Base-by-base conservation (phyloP, 768 basidiomycete genomes). In the Panaeolus cyanescens region DNA sequence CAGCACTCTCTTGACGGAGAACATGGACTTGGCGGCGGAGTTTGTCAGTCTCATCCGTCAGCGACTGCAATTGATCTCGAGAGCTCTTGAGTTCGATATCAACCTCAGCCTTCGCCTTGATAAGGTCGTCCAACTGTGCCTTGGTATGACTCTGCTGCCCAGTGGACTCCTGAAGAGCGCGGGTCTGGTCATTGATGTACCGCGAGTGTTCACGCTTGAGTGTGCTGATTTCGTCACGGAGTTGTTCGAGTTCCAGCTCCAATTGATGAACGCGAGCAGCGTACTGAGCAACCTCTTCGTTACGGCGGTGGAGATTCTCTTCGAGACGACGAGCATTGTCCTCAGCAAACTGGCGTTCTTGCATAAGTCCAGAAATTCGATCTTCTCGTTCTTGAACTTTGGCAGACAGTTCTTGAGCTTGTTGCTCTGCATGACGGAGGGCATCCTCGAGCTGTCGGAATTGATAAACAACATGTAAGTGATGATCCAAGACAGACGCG, bases 1-100 rank as follows among this genome's bases (percentile, higher is more conserved):
- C 87, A 10, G 94, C 91, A 67, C 91, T 94, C 68, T 92, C 90
- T 65, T 90, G 85, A 71, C 93, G 86, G 57, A 96, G 74, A 15
- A 83, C 81, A 60, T 90, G 89, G 17, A 92, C 78, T 59, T 90
- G 89, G 57, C 79, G 72, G 56, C 86, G 79, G 45, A 91, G 72
- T 13, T 80, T 76, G 59, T 88, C 86, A 7, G 87, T 73, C 65
- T 92, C 91, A 19, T 81, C 81, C 59, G 82, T 79, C 62, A 89
- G 73, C 9, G 75, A 75, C 15, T 64, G 69, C 12, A 86, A 74
- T 12, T 85, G 79, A 53, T 88, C 85, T 59, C 79, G 78, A 54
- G 80, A 75, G 13, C 78, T 75, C 40, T 73, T 77, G 36, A 82
- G 70, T 64, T 83, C 81, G 7, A 84, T 75, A 17, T 90, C 86